Base-by-base conservation (phyloP, 768 basidiomycete species). In the Lactarius pseudohatsudake region DNA sequence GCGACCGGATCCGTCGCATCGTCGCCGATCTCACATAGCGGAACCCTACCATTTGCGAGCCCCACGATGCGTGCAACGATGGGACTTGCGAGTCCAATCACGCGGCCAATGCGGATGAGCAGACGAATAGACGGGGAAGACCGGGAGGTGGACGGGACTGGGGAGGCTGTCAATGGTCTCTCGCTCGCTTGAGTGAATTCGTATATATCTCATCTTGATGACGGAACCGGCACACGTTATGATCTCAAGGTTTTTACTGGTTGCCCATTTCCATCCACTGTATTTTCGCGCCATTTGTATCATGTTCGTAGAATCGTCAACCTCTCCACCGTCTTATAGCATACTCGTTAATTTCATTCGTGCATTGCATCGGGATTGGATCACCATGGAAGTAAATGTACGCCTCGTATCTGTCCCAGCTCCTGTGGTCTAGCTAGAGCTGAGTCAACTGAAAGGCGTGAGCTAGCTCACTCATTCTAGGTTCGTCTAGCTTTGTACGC, bases 331-430 rank as follows among this genome's bases (percentile, higher is more conserved):
- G 20, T 30, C 13, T 15, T 47, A 56, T 55, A 16, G 11, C 11
- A 47, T 30, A 43, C 50, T 53, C 54, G 45, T 34, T 36, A 34
- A 59, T 34, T 47, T 55, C 53, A 0, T 57, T 54, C 45, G 47
- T 56, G 26, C 56, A 57, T 57, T 55, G 22, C 34, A 26, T 26
- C 26, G 11, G 22, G 22, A 47, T 22, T 28, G 43, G 15, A 18
- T 38, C 38, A 28, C 36, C 22, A 7, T n/a, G 11, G 41, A 18
- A 62, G 41, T 30, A 55, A 20, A 67, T 83, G 79, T 82, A 22
- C 68, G 80, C 91, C 90, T 84, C 93, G 92, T 94, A 96, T 94
- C 94, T 96, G 93, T 96, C 93, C 85, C 88, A 89, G 81, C 81
- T 79, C 80, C 79, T 78, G 86, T 79, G 69, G 73, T 79, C 84